Conservation (phyloP, 2,329 filamentous ascomycete genomes). For the Cercospora sp. region DNA sequence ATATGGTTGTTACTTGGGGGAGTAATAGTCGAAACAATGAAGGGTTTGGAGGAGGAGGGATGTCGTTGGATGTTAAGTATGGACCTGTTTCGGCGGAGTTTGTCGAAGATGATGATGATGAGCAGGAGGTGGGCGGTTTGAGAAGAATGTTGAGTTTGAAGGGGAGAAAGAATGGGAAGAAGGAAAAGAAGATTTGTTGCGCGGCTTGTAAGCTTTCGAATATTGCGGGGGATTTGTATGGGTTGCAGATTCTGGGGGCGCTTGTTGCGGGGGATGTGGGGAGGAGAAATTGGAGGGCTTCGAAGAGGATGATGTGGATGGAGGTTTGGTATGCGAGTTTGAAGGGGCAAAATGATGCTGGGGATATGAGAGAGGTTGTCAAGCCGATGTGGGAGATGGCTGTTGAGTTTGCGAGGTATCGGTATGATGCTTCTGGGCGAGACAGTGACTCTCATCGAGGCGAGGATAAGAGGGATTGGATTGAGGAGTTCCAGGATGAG, state of each 20-base stretch:
- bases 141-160: neutral
- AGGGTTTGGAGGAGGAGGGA: neutral
- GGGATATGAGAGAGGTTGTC: neutral
- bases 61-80: neutral
- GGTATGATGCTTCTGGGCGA: neutral
- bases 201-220: constrained; percentile 27
- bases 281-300: constrained; percentile 29
- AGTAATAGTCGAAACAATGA: neutral
- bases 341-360: neutral
- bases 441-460: neutral
- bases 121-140: neutral
- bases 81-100: constrained; percentile 9
- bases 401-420: constrained; percentile 6
- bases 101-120: neutral
- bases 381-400: constrained; percentile 20
- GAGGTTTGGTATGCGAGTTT: constrained; percentile 22
- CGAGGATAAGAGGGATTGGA: neutral
- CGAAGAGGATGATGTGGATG: constrained; percentile 30
- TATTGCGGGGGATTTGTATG: constrained; percentile 18
- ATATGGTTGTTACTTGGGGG: constrained; percentile 24
- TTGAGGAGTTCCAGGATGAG: neutral
- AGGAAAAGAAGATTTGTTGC: constrained; percentile 21
- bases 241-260: constrained; percentile 26
- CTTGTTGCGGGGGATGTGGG: constrained; percentile 29
- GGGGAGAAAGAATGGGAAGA: neutral